These are phyloP conservation scores for Solanum pennellii DNA, from an alignment of 257 asterid species.

Conservation along the genomic window DNA sequence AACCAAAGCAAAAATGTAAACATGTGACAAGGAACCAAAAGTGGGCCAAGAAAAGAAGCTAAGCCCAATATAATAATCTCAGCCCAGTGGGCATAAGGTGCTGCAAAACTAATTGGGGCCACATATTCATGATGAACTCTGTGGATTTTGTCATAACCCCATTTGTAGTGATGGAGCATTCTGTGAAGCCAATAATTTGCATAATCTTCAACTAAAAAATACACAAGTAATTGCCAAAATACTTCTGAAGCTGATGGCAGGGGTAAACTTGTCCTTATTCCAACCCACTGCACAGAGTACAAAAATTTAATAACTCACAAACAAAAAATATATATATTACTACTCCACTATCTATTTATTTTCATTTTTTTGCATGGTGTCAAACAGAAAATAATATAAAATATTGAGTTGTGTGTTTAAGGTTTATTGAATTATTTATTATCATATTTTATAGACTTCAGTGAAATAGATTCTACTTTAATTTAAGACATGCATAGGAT, in stretches of 20 bases:
- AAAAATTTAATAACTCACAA: not conserved
- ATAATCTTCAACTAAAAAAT: slow-evolving; percentile 57
- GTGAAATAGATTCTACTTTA: not conserved
- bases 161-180: slow-evolving; percentile 43
- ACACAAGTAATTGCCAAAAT: slow-evolving; percentile 42
- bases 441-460: not conserved
- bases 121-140: slow-evolving; percentile 64
- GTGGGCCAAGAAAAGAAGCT: slow-evolving; percentile 63
- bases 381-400: not conserved
- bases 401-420: not conserved
- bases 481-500: not conserved
- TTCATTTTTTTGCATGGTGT: not conserved
- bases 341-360: not conserved
- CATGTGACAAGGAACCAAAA: slow-evolving; percentile 59
- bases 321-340: not conserved
- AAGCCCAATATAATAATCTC: slow-evolving; percentile 55
- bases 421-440: not conserved
- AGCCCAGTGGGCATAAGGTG: slow-evolving; percentile 75
- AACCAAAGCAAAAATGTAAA: slow-evolving; percentile 70
- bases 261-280: slow-evolving; percentile 59
- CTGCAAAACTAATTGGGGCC: slow-evolving; percentile 66
- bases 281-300: slow-evolving; percentile 35
- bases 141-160: slow-evolving; percentile 69
- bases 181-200: slow-evolving; percentile 73
- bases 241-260: slow-evolving; percentile 50